Evolutionary conservation across 78 protist species (phyloP).

Genomic region (Dictyostelium intermedium): DNA sequence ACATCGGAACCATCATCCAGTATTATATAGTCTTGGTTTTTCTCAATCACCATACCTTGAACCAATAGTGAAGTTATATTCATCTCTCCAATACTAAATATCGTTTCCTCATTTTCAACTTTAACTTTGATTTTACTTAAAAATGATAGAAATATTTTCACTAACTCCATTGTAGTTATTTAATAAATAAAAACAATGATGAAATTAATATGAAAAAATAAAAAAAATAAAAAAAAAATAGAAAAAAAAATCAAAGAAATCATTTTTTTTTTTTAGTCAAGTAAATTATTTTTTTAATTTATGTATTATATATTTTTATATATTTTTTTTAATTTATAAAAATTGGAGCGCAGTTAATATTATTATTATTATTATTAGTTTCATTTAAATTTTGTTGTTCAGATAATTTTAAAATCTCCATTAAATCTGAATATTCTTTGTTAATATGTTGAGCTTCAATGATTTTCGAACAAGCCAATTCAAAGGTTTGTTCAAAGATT

Average conservation of each 20-base stretch:
- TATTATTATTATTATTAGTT: neutral
- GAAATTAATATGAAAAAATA: no score
- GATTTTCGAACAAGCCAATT: neutral
- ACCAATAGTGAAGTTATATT: neutral
- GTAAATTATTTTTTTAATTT: no score
- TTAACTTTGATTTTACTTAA: neutral
- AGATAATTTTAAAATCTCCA: neutral
- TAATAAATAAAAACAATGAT: no score
- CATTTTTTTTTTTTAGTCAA: neutral
- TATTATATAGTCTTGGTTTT: neutral
- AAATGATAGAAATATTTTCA: neutral
- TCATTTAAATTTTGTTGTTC: slow-evolving; percentile 5
- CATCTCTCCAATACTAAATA: neutral
- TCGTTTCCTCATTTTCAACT: neutral
- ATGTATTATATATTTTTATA: no score
- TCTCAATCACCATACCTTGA: neutral
- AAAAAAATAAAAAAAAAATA: no score
- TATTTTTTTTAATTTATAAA: neutral
- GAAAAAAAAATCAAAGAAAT: no score
- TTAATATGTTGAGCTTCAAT: neutral
- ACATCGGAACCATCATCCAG: neutral
- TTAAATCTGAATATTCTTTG: slow-evolving; percentile 7
- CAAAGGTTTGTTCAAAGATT: neutral
- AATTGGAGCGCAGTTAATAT: neutral
- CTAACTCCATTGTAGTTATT: neutral